Base-by-base conservation (phyloP, 352 stramenopile species). In the Poterioochromonas sp. region DNA sequence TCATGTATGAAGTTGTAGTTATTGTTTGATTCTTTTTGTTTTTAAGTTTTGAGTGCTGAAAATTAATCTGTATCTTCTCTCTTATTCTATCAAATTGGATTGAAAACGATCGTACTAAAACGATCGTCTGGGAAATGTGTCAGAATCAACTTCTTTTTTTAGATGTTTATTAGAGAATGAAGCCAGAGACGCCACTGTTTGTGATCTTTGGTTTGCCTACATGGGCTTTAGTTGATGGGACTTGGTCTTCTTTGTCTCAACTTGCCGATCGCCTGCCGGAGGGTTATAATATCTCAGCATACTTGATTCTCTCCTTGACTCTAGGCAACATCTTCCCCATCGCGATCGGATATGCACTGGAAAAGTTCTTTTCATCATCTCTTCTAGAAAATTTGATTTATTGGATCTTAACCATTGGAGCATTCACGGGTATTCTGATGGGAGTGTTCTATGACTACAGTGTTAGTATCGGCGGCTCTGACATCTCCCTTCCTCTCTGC, bases 211-310 rank as follows among this genome's bases (percentile, higher is more conserved):
- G 63, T 20, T 44, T 43, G 37, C 63, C 63, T 5, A 47, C 63
- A 12, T 73, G 63, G 63, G 63, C 35, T 26, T 3, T 73, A 5
- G 63, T 73, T 26, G 63, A 73, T 73, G 63, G 29, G 2, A 73
- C 63, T 20, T 73, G 63, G 63, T 43, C 63, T 32, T 5, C 32
- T 15, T 29, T 73, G 3, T 73, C 63, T 11, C 63, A 73, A 29
- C 11, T 73, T 5, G 63, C 63, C 20, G 29, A 40, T 73, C 20
- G 40, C 3, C 40, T 43, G 20, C 63, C 63, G n/a, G 63, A 73
- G 63, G 37, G 35, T 12, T 73, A 73, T 44, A 32, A 11, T 32
- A 73, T 73, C 8, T 73, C 63, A 49, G 63, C 37, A 40, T 73
- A 47, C n/a, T 29, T 73, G 2, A 47, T 73, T 12, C 63, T 73